Conservation (phyloP, 352 stramenopile species). For the Aphanomyces invadans region DNA sequence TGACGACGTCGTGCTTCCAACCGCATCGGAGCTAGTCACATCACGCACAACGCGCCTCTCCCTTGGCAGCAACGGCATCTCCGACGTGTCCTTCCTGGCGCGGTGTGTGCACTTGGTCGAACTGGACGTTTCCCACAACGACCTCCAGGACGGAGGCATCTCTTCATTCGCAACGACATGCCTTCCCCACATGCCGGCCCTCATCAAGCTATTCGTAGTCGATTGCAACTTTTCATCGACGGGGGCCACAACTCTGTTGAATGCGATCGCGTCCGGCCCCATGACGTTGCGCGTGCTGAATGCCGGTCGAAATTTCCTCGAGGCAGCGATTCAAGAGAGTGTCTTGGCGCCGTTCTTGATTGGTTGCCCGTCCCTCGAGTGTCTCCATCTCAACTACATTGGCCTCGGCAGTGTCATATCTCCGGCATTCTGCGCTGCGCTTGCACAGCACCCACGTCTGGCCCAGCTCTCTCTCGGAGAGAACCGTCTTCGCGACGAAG, state of each 20-base stretch:
- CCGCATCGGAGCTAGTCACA: background rate
- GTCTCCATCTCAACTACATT: conserved; percentile 18
- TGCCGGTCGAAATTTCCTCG: conserved; percentile 7
- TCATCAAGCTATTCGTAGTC: background rate
- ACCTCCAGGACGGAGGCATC: background rate
- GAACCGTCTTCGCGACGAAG: conserved; percentile 11
- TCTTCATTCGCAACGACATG: background rate
- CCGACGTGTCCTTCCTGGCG: background rate
- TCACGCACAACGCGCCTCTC: background rate
- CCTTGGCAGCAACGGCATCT: conserved; percentile 9
- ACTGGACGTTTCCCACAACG: conserved; percentile 13
- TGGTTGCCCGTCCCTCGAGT: background rate
- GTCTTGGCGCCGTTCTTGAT: background rate
- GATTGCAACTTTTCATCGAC: background rate
- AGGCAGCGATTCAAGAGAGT: background rate
- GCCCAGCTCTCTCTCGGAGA: conserved; percentile 1
- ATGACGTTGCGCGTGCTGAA: conserved; percentile 2
- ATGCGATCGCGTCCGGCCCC: background rate
- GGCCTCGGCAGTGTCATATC: background rate
- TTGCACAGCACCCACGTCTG: background rate
- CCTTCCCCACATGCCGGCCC: background rate
- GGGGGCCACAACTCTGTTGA: background rate
- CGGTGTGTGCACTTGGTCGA: conserved; percentile 2
- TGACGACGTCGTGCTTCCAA: conserved; percentile 5
- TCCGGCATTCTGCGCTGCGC: background rate